Conservation (phyloP, 208 protist genomes). For the Novymonas esmeraldas region DNA sequence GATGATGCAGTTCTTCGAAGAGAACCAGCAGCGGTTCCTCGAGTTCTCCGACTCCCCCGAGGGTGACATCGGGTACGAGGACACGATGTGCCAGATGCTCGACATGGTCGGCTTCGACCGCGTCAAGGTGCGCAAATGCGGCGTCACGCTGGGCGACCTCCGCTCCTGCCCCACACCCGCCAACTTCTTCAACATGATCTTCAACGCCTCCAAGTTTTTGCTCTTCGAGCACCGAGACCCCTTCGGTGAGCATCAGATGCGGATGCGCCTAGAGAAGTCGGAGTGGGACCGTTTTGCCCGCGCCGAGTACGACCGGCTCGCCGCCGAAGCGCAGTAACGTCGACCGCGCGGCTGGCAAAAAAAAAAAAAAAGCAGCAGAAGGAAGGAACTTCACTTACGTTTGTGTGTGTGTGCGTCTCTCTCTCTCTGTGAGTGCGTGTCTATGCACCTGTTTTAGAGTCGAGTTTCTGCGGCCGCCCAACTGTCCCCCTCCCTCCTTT, state of each 20-base stretch:
- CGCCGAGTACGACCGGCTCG: slow-evolving; percentile 92
- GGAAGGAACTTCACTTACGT: no score
- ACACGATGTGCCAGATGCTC: slow-evolving; percentile 96
- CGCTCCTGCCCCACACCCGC: slow-evolving; percentile 83
- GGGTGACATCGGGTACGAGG: slow-evolving; percentile 67
- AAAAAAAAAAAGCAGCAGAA: no score
- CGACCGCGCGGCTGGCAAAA: no score
- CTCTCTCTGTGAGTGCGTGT: no score
- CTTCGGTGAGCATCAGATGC: slow-evolving; percentile 78
- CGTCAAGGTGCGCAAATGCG: slow-evolving; percentile 40
- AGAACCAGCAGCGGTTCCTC: slow-evolving; percentile 92
- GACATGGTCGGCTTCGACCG: slow-evolving; percentile 91
- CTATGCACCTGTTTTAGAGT: no score
- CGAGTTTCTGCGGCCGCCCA: no score
- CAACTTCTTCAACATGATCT: slow-evolving; percentile 96
- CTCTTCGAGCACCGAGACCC: slow-evolving; percentile 93
- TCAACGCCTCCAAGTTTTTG: slow-evolving; percentile 96
- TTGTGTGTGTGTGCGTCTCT: background rate
- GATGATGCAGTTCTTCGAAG: slow-evolving; percentile 92
- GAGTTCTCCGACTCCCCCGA: slow-evolving; percentile 66
- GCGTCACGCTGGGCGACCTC: slow-evolving; percentile 91
- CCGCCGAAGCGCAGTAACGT: slow-evolving; percentile 70
- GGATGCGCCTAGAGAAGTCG: slow-evolving; percentile 68
- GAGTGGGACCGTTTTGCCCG: slow-evolving; percentile 95
- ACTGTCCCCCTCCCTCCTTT: no score